Conservation (phyloP, 2,329 filamentous ascomycete genomes). For the Stachybotrys chartarum region DNA sequence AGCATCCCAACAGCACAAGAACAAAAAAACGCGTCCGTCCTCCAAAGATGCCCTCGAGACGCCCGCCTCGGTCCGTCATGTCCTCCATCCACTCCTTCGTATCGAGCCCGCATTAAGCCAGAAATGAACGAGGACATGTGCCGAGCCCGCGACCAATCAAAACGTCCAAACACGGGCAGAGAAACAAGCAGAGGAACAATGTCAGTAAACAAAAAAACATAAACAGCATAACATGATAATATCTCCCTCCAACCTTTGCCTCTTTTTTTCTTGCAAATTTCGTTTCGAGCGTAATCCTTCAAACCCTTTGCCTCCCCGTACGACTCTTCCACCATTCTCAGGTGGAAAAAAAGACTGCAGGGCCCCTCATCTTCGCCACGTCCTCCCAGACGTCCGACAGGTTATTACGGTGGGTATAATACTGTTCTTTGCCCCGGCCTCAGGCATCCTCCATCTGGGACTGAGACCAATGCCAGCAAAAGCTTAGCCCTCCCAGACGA, state of each 20-base stretch:
- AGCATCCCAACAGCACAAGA: neutral
- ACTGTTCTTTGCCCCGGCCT: neutral
- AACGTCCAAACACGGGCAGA: conserved; percentile 6
- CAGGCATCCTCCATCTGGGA: neutral
- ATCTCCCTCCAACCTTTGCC: conserved; percentile 16
- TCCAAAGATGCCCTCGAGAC: neutral
- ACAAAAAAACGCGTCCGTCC: neutral
- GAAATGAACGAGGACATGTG: neutral
- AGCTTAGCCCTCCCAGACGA: neutral
- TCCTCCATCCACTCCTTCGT: conserved; percentile 6
- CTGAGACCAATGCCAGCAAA: conserved; percentile 18
- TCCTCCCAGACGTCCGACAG: conserved; percentile 27
- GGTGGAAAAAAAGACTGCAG: neutral
- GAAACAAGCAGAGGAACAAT: neutral
- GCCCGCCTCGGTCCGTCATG: neutral
- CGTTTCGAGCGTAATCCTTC: conserved; percentile 8
- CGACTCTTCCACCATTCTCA: neutral
- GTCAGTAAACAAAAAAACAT: neutral
- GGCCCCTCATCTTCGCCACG: conserved; percentile 21
- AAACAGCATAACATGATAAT: conserved; percentile 11
- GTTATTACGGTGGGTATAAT: conserved; percentile 34
- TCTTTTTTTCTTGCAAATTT: conserved; percentile 12
- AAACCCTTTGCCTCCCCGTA: conserved; percentile 5
- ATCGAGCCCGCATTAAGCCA: conserved; percentile 2
- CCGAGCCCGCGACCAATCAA: neutral